Evolutionary conservation across 768 basidiomycete species (phyloP).

Genomic region (Pleurotus cornucopiae): DNA sequence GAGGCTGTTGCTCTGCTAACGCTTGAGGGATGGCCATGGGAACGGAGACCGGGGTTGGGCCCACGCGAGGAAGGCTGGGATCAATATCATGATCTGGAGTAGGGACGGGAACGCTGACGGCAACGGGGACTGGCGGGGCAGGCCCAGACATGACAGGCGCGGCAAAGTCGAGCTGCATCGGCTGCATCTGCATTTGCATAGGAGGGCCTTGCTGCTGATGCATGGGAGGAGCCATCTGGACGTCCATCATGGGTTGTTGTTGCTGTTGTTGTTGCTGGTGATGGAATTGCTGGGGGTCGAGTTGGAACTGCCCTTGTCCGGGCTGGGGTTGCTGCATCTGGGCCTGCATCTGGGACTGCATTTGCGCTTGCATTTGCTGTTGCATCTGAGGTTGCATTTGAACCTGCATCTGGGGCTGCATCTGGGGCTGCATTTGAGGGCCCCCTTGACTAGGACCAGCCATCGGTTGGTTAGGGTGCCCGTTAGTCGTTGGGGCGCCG

Average conservation of each 20-base stretch:
- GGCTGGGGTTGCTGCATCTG: neutral
- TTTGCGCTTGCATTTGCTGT: neutral
- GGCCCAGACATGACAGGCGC: neutral
- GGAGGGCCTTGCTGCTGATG: neutral
- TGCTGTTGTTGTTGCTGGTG: neutral
- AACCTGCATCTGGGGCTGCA: neutral
- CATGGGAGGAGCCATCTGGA: conserved; percentile 3
- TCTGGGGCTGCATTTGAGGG: neutral
- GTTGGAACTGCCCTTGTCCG: neutral
- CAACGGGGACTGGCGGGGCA: neutral
- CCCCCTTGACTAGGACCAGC: neutral
- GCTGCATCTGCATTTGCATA: neutral
- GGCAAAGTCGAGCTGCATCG: neutral
- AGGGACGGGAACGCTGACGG: neutral
- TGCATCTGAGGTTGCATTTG: neutral
- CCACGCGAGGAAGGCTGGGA: neutral
- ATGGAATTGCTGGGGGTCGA: neutral
- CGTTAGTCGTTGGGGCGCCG: neutral
- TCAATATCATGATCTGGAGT: conserved; percentile 8
- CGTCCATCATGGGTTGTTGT: neutral
- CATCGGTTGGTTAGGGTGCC: neutral
- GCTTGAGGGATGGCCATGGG: neutral
- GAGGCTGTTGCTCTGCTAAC: neutral
- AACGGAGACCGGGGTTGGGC: neutral
- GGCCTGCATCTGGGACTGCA: neutral